Evolutionary conservation across 2,329 filamentous ascomycete genomes (phyloP), one percentile per base, ranked within the genome.

Genomic region (Aspergillus oerlinghausenensis): DNA sequence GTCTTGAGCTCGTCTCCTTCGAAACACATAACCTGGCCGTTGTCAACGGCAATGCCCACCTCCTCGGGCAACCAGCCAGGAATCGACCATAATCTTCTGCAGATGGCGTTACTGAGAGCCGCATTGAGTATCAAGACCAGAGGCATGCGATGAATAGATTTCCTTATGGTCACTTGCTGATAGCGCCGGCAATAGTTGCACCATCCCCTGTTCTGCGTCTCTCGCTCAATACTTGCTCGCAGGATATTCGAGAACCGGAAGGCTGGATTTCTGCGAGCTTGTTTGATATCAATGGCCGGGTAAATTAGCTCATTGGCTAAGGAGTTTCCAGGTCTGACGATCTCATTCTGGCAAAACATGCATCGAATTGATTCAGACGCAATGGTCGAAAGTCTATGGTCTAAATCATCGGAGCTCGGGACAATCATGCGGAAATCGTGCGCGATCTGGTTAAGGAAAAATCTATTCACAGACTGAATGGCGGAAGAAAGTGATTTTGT

Each of bases 41-140:
- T 85, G 58, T 95, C 90, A 56, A 96, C 85, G 56, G 96, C 90
- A 67, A 99, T 85, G 40, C 94, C 94, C 66, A 99, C 92, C 71
- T 97, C 92, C 68, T 94, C 89, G 0, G 94, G 94, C 11, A 99
- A 79, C 88, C 93, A 99, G 17, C 90, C 90, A 0, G 90, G 90
- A 11, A 87, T 90, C 1, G 90, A 85, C 95, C 95, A 99, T 17
- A 96, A 65, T 29, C 73, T 80, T 57, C 88, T 83, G 65, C 88
- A 87, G 38, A 91, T 85, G 2, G 86, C 82, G 49, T 82, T 85
- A 43, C 89, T 87, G 10, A 90, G 84, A 0, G 91, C 89, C 2
- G 86, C 79, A 69, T 97, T 97, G 26, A 99, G 82, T 78, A 95
- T 88, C 60, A 99, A 74, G n/a, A 97, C 90, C 32, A 86, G 83